These are phyloP conservation scores for Nicotiana undulata DNA, from an alignment of 257 asterid species.

Conservation along the genomic window DNA sequence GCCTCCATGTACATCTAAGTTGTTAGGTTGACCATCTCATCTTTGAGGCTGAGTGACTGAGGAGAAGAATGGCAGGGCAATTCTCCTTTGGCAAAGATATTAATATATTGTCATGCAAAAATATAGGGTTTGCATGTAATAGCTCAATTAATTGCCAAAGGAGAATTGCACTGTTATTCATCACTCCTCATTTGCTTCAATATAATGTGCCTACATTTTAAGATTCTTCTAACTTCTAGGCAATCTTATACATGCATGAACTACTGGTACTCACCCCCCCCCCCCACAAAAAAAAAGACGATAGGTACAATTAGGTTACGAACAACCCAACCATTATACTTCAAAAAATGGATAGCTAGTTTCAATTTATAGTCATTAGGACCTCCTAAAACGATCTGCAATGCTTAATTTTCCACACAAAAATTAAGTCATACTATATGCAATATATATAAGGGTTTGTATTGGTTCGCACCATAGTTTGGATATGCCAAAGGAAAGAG, in stretches of 20 bases:
- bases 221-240: not conserved
- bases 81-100: conserved; percentile 65
- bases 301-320: no score
- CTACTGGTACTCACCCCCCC: no score
- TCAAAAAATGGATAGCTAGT: no score
- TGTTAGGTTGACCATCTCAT: not conserved
- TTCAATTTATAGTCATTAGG: no score
- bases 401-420: not conserved
- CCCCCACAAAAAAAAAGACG: no score
- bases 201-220: not conserved
- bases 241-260: not conserved
- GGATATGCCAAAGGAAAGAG: not conserved
- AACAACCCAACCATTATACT: no score
- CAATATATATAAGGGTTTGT: not conserved
- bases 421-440: not conserved
- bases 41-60: not conserved
- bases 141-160: not conserved
- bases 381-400: no score
- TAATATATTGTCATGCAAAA: not conserved
- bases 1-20: not conserved
- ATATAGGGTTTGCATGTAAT: not conserved
- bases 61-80: conserved; percentile 56
- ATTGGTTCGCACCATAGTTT: not conserved
- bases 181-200: not conserved
- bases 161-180: not conserved